Base-by-base conservation (phyloP, 2,329 filamentous ascomycete species). In the Trichocomaceae sp. region DNA sequence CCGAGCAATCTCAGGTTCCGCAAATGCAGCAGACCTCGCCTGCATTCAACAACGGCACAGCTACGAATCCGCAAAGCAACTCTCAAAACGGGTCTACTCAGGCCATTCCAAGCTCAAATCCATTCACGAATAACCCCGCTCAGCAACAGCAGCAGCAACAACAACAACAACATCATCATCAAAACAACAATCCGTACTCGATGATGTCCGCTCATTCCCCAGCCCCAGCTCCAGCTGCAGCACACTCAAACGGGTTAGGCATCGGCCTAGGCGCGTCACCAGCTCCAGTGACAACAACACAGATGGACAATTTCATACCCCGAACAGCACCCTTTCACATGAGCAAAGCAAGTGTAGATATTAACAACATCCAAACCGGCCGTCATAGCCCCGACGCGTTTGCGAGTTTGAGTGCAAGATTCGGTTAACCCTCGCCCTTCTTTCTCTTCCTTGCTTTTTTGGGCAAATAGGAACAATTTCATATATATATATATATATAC, bases 321-420 rank as follows among this genome's bases (percentile, higher is more conserved):
- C 64, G 63, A 17, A 57, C 61, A 17, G 57, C 61, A 17, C 62
- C 65, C 54, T 61, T 64, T 13, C 73, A 76, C 57, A 71, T 75
- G 63, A 78, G 75, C 62, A 72, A 76, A 57, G 76, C 74, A 47
- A 78, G 76, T 50, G 71, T 78, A 39, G 75, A 77, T 59, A 68
- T 78, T 53, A 75, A 69, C 50, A 72, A 71, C 13, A 62, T 75
- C 37, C 74, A 77, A 55, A 75, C 62, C 52, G 76, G 76, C 3
- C 67, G 76, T 33, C 75, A 78, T 59, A 78, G 75, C 59, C 76
- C 76, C 6, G 76, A 79, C 64, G 73, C 76, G 8, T 79, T 78
- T 67, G 75, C 75, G 22, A 77, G 69, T 63, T 60, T 79, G 60
- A 78, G 76, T 59, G 72, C 76, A 44, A 67, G 75, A 55, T 75